Evolutionary conservation across 2,329 filamentous ascomycete species (phyloP), one percentile per base, ranked within the genome.

Genomic region (Monascus ruber): DNA sequence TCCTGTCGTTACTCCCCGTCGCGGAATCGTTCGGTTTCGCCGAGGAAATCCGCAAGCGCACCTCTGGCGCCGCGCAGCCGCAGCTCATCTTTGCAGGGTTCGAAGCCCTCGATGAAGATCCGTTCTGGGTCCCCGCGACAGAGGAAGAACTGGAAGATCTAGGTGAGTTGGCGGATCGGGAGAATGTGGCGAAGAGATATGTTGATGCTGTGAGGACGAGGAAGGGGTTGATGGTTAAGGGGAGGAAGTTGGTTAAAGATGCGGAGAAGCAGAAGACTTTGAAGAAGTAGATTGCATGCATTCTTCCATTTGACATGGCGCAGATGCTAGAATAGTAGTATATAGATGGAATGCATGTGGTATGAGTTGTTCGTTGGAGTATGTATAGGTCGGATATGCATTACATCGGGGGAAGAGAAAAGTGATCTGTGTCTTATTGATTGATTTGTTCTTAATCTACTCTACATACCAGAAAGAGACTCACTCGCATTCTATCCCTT

Each of bases 61-160:
- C 87, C 1, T 87, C 81, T 5, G 91, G 91, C 3, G 85, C 84
- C 3, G 91, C 91, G 1, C 83, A 85, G 53, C 91, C 91, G 36
- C 91, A 96, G 70, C 73, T 98, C 31, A 82, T 94, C 44, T 98
- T 96, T 58, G 77, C 85, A 5, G 91, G 91, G 1, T 98, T 88
- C 56, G 86, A 95, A 62, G 76, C 94, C 50, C 71, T 96, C 2
- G 87, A 96, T 59, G 83, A 95, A 64, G 91, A 98, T 68, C 91
- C 91, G 0, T 94, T 93, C 68, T 98, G 91, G 91, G 87, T 94
- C 35, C 91, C 91, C 1, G 87, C 86, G 48, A 96, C 89, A 0
- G 91, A 96, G 58, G 91, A 96, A 59, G 86, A 98, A 56, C 65
- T 98, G 37, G 91, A 98, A 71, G 91, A 98, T 69, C 66, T 98